phyloP scores from a whole-genome alignment of 2,329 filamentous ascomycete species.

The Talaromyces sp. region DNA sequence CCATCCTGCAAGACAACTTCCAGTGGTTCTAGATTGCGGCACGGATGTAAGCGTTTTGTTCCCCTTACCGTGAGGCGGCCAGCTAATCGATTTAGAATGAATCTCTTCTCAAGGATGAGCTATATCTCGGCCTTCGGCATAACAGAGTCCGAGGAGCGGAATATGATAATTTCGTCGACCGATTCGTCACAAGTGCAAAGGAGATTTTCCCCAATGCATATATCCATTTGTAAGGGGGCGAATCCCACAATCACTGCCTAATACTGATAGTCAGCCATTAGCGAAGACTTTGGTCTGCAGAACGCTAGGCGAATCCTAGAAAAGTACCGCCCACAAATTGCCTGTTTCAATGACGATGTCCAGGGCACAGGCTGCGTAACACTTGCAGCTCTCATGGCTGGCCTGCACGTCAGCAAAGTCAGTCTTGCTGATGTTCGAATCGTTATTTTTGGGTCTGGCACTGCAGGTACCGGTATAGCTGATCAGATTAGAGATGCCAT shows the following conservation, averaged over 20 bases:
- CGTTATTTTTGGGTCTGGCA: conserved; percentile 74
- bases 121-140: conserved; percentile 72
- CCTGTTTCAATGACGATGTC: conserved; percentile 89
- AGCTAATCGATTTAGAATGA: conserved; percentile 51
- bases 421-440: conserved; percentile 65
- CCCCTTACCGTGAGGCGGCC: too few species aligned
- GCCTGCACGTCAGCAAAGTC: conserved; percentile 61
- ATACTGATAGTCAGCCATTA: conserved; percentile 14
- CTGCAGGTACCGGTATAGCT: conserved; percentile 78
- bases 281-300: conserved; percentile 72
- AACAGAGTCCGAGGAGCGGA: conserved; percentile 62
- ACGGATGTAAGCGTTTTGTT: conserved; percentile 54
- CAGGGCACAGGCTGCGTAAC: conserved; percentile 87
- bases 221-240: conserved; percentile 62
- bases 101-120: conserved; percentile 64
- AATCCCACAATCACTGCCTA: background rate
- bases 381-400: conserved; percentile 74
- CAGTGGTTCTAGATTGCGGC: conserved; percentile 79
- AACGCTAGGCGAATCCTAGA: conserved; percentile 76
- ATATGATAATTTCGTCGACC: conserved; percentile 73
- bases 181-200: conserved; percentile 63
- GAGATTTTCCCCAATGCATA: conserved; percentile 73
- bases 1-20: conserved; percentile 70
- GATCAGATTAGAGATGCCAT: conserved; percentile 80
- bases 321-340: conserved; percentile 64